Percentiles rank a stretch among this genome's conserved stretches.
Evolutionary conservation across 2,329 filamentous ascomycete species (phyloP).

Genomic region (Xylariales sp.): DNA sequence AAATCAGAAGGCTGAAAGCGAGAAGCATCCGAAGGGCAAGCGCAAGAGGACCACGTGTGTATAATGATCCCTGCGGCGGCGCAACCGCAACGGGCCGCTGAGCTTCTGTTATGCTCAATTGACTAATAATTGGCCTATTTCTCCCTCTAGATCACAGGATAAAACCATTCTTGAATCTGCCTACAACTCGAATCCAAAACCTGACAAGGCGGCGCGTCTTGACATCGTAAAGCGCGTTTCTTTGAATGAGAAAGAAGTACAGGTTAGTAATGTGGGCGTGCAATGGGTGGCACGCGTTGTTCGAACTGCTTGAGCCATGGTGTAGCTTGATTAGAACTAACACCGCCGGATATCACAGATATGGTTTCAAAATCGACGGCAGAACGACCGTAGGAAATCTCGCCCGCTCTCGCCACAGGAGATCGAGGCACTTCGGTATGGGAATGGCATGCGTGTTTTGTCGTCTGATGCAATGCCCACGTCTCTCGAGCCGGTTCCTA

Average conservation of each 20-base stretch:
- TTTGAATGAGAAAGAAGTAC: constrained; percentile 94
- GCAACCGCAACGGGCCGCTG: not conserved
- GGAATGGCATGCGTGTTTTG: constrained; percentile 62
- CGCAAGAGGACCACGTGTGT: constrained; percentile 73
- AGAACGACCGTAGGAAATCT: constrained; percentile 91
- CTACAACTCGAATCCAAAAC: constrained; percentile 86
- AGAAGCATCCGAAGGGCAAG: constrained; percentile 68
- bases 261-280: constrained; percentile 69
- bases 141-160: constrained; percentile 77
- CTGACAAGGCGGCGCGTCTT: constrained; percentile 87
- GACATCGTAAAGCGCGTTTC: constrained; percentile 87
- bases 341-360: constrained; percentile 68
- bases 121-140: constrained; percentile 26
- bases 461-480: constrained; percentile 57
- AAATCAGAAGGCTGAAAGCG: constrained; percentile 45
- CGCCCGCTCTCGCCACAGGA: constrained; percentile 84
- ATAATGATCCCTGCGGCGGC: constrained; percentile 19
- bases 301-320: constrained; percentile 6
- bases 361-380: constrained; percentile 96
- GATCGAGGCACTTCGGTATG: constrained; percentile 70
- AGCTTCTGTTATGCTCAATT: constrained; percentile 24
- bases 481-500: constrained; percentile 50
- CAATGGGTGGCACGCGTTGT: constrained; percentile 12
- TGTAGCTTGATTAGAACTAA: constrained; percentile 38
- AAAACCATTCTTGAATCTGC: constrained; percentile 88